These are phyloP conservation scores for Pseudopithomyces maydicus DNA, from an alignment of 2,329 filamentous ascomycete genomes.

Conservation along the genomic window DNA sequence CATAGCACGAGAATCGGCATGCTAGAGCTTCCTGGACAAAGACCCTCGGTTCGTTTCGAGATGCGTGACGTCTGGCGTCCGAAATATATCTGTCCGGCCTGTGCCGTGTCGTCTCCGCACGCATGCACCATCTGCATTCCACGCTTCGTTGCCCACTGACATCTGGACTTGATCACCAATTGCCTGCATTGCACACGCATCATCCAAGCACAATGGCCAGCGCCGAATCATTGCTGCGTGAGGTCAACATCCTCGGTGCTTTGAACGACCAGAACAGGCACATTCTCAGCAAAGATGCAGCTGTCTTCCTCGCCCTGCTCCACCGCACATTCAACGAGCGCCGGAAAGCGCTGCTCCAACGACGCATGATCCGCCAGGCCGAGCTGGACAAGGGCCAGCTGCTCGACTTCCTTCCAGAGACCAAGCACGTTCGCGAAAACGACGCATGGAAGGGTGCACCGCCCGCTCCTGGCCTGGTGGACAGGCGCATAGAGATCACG, in stretches of 20 bases:
- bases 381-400: slow-evolving; percentile 89
- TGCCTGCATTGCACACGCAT: slow-evolving; percentile 7
- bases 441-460: slow-evolving; percentile 90
- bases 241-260: slow-evolving; percentile 82
- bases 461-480: slow-evolving; percentile 88
- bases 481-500: slow-evolving; percentile 95
- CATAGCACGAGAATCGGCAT: slow-evolving; percentile 36
- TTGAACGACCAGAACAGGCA: slow-evolving; percentile 81
- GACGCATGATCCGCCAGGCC: slow-evolving; percentile 82
- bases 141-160: slow-evolving; percentile 2
- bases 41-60: slow-evolving; percentile 40
- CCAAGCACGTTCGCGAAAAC: slow-evolving; percentile 92
- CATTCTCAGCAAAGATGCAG: slow-evolving; percentile 88
- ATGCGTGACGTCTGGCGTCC: slow-evolving; percentile 41
- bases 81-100: slow-evolving; percentile 29
- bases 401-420: slow-evolving; percentile 95
- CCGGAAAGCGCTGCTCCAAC: slow-evolving; percentile 86
- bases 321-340: slow-evolving; percentile 93
- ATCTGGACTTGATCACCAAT: slow-evolving; percentile 11
- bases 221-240: slow-evolving; percentile 76
- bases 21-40: slow-evolving; percentile 24
- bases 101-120: slow-evolving; percentile 31
- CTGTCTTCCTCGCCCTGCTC: slow-evolving; percentile 89
- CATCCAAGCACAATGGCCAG: slow-evolving; percentile 47
- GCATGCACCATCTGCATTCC: slow-evolving; percentile 31